These are phyloP conservation scores for Gymnopus androsaceus DNA, from an alignment of 1,284 basidiomycete species.

Conservation along the genomic window DNA sequence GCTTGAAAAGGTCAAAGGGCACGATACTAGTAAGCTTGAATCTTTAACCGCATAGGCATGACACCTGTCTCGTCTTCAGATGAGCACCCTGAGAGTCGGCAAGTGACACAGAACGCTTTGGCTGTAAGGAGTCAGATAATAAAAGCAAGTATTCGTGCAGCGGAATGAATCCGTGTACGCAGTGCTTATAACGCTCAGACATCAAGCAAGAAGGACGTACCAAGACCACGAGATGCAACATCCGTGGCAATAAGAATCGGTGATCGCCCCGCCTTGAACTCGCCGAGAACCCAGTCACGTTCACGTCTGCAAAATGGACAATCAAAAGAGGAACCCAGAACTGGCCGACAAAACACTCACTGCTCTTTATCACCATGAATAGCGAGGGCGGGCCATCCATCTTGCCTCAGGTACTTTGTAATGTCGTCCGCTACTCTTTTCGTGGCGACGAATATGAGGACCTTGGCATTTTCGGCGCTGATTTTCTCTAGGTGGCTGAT, in stretches of 20 bases:
- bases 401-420: constrained; percentile 94
- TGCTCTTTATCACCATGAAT: constrained; percentile 99
- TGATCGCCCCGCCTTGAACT: constrained; percentile 97
- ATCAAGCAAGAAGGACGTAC: constrained; percentile 69
- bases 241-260: constrained; percentile 98
- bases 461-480: constrained; percentile 95
- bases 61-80: constrained; percentile 53
- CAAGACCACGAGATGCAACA: constrained; percentile 98
- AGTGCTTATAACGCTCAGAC: constrained; percentile 37
- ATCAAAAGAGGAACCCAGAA: constrained; percentile 13
- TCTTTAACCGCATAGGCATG: constrained; percentile 38
- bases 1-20: constrained; percentile 40
- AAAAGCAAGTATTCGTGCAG: constrained; percentile 1
- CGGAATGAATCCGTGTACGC: neutral
- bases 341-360: constrained; percentile 42
- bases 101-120: constrained; percentile 14
- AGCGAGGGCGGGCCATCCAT: constrained; percentile 98
- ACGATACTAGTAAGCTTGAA: constrained; percentile 31
- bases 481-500: constrained; percentile 98
- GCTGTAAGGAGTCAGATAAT: constrained; percentile 10
- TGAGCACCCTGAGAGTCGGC: constrained; percentile 41
- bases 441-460: constrained; percentile 97
- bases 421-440: constrained; percentile 98
- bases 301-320: constrained; percentile 87
- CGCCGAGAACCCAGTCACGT: constrained; percentile 97